Evolutionary conservation across 2,329 filamentous ascomycete genomes (phyloP).

Genomic region (Epichloe festucae): DNA sequence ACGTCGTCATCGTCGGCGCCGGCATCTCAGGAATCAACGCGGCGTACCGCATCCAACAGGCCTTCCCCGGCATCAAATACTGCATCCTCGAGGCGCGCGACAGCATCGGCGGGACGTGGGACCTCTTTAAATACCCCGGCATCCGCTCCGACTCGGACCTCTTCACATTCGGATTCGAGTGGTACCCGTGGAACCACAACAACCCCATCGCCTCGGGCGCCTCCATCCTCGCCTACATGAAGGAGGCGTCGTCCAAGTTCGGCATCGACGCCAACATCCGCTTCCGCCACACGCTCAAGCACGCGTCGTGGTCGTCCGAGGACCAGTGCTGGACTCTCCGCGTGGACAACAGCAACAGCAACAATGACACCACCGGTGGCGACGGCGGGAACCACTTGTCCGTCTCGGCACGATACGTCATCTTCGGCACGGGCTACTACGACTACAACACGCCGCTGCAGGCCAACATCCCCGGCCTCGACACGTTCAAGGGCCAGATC

Average conservation of each 20-base stretch:
- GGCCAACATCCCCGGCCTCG: slow-evolving; percentile 48
- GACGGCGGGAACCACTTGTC: too few relatives aligned
- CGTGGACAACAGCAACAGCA: slow-evolving; percentile 18
- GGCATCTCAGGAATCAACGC: slow-evolving; percentile 61
- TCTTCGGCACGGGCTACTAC: slow-evolving; percentile 47
- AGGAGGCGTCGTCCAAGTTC: slow-evolving; percentile 32
- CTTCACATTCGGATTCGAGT: slow-evolving; percentile 48
- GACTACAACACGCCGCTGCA: slow-evolving; percentile 49
- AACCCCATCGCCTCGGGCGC: slow-evolving; percentile 35
- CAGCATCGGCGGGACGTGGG: slow-evolving; percentile 60
- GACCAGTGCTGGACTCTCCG: slow-evolving; percentile 31
- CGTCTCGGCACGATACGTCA: slow-evolving; percentile 35
- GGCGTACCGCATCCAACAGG: slow-evolving; percentile 48
- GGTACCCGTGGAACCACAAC: slow-evolving; percentile 51
- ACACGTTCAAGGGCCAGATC: slow-evolving; percentile 48
- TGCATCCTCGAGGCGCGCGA: slow-evolving; percentile 52
- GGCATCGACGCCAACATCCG: slow-evolving; percentile 28
- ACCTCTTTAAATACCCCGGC: slow-evolving; percentile 59
- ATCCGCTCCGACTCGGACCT: slow-evolving; percentile 51
- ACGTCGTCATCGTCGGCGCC: slow-evolving; percentile 53
- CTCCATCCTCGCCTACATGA: slow-evolving; percentile 37
- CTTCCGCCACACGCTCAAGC: slow-evolving; percentile 33
- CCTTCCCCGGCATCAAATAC: slow-evolving; percentile 41
- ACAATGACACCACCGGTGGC: background rate
- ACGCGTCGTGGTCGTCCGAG: slow-evolving; percentile 30